Evolutionary conservation across 2,329 filamentous ascomycete species (phyloP).

Genomic region (Phialophora macrospora): DNA sequence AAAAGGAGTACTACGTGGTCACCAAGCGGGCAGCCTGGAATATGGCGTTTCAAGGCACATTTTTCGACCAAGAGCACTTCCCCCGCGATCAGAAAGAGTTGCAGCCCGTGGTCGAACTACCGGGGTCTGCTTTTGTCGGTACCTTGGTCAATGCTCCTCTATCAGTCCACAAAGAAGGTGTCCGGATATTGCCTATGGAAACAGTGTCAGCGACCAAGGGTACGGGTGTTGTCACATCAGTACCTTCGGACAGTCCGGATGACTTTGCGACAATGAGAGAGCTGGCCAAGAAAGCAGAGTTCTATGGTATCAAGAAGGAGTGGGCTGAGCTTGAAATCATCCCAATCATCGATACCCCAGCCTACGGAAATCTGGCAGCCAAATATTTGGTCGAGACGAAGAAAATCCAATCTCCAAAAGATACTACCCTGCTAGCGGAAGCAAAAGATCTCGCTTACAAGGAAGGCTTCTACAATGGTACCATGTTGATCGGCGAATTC

Average conservation of each 20-base stretch:
- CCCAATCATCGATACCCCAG: constrained; percentile 86
- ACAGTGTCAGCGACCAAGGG: constrained; percentile 90
- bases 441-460: constrained; percentile 97
- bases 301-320: constrained; percentile 94
- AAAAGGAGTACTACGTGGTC: constrained; percentile 76
- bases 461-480: constrained; percentile 95
- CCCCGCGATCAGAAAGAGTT: constrained; percentile 69
- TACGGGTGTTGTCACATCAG: constrained; percentile 93
- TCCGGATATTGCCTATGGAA: constrained; percentile 94
- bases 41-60: constrained; percentile 92
- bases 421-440: constrained; percentile 84
- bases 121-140: constrained; percentile 80
- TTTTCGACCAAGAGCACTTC: constrained; percentile 60
- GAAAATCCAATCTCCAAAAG: constrained; percentile 97
- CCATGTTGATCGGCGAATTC: constrained; percentile 84
- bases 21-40: constrained; percentile 85
- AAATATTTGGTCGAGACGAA: constrained; percentile 84
- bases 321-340: constrained; percentile 91
- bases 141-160: constrained; percentile 89
- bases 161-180: constrained; percentile 79
- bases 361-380: constrained; percentile 83
- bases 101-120: constrained; percentile 74
- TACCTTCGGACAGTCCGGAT: constrained; percentile 94
- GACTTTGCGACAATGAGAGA: constrained; percentile 90
- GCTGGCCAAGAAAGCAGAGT: constrained; percentile 91